These are phyloP conservation scores for Priceomyces melissophilus DNA, from an alignment of 805 yeast species.

Conservation along the genomic window DNA sequence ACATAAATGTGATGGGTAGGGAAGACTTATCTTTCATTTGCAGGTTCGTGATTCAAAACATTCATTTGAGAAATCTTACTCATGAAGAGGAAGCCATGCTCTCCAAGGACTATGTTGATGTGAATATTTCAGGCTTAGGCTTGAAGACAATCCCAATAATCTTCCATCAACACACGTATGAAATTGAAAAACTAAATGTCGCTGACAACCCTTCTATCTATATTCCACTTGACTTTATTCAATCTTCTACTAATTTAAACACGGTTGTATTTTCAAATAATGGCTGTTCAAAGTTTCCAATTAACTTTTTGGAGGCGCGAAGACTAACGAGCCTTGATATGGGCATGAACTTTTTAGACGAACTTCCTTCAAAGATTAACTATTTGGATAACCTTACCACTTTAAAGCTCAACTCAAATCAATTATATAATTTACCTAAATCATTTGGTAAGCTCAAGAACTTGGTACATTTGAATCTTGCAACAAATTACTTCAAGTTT, in stretches of 20 bases:
- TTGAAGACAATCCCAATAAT: constrained; percentile 82
- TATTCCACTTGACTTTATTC: constrained; percentile 81
- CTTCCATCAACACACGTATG: constrained; percentile 74
- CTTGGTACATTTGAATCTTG: constrained; percentile 62
- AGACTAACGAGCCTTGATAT: constrained; percentile 65
- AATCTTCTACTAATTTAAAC: constrained; percentile 69
- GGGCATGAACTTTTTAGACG: constrained; percentile 72
- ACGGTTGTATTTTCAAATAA: constrained; percentile 67
- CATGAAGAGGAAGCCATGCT: constrained; percentile 70
- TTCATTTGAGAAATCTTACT: constrained; percentile 56
- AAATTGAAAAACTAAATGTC: constrained; percentile 76
- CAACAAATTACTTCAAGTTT: constrained; percentile 66
- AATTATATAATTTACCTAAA: constrained; percentile 58
- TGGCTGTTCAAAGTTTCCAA: constrained; percentile 72
- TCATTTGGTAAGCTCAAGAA: constrained; percentile 53
- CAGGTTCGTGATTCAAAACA: constrained; percentile 70
- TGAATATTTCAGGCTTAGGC: constrained; percentile 67
- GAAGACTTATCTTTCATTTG: constrained; percentile 81
- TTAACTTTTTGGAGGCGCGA: constrained; percentile 65
- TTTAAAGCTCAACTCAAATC: constrained; percentile 72
- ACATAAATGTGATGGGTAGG: constrained; percentile 72
- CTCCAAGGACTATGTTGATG: constrained; percentile 65
- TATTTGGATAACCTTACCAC: constrained; percentile 52
- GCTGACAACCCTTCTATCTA: constrained; percentile 84
- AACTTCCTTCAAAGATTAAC: constrained; percentile 55